Conservation (phyloP, 257 asterid species). For the Nemophila menziesii region DNA sequence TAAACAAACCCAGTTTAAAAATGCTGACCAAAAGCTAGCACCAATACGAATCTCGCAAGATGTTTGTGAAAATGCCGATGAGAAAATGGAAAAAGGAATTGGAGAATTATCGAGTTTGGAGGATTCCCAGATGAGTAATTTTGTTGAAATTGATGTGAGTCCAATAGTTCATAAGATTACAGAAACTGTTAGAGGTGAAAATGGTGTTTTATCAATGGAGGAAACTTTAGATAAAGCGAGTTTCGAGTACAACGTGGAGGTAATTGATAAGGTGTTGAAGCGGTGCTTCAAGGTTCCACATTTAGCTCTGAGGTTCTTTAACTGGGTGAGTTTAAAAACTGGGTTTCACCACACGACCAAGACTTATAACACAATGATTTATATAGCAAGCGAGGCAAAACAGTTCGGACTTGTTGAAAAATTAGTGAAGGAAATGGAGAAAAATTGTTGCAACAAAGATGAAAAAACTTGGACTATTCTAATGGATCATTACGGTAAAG, state of each 20-base stretch:
- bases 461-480: conserved; percentile 75
- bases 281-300: conserved; percentile 75
- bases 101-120: conserved; percentile 8
- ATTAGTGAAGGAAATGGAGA: conserved; percentile 54
- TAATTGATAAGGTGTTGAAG: conserved; percentile 65
- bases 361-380: conserved; percentile 46
- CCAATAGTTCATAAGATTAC: conserved; percentile 54
- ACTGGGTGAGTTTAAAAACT: conserved; percentile 41
- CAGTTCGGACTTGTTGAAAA: conserved; percentile 43
- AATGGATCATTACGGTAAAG: conserved; percentile 43
- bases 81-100: conserved; percentile 11
- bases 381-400: conserved; percentile 51
- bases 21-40: neutral
- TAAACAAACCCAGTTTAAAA: conserved; percentile 13
- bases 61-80: conserved; percentile 55
- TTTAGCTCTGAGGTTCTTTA: conserved; percentile 65
- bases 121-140: conserved; percentile 1
- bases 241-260: conserved; percentile 34
- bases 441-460: conserved; percentile 32
- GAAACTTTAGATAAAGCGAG: conserved; percentile 37
- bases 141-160: conserved; percentile 37
- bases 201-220: conserved; percentile 35
- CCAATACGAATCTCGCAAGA: conserved; percentile 13
- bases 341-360: conserved; percentile 44
- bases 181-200: conserved; percentile 46